Conservation (phyloP, 164 flowering plant species). For the Magnolia kwangsiensis region DNA sequence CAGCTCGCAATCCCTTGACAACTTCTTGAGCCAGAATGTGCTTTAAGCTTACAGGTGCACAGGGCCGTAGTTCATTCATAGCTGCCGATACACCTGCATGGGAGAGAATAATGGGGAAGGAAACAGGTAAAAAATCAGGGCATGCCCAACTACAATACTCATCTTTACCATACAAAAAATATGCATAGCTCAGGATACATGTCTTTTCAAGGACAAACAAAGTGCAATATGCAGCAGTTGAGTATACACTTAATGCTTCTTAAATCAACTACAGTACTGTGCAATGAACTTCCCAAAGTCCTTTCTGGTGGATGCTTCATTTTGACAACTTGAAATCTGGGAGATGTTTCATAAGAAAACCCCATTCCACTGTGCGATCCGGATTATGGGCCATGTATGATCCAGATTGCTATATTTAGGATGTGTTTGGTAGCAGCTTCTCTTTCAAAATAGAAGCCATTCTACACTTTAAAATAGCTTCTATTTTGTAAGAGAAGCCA, state of each 20-base stretch:
- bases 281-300: neutral
- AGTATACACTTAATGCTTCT: too few species aligned
- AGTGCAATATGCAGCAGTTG: neutral
- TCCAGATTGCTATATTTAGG: too few species aligned
- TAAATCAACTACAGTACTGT: neutral
- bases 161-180: too few species aligned
- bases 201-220: neutral
- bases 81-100: conserved; percentile 84
- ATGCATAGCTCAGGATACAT: neutral
- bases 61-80: conserved; percentile 97
- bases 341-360: too few species aligned
- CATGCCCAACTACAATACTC: neutral
- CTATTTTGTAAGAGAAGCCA: too few species aligned
- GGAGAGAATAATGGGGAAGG: neutral
- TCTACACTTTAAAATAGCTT: too few species aligned
- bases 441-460: too few species aligned
- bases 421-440: too few species aligned
- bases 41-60: conserved; percentile 89
- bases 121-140: neutral
- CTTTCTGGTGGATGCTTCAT: neutral
- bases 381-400: too few species aligned
- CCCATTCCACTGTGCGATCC: too few species aligned
- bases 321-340: too few species aligned
- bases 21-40: conserved; percentile 75
- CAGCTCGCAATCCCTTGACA: conserved; percentile 73